Percentiles rank a stretch among this genome's conserved stretches.
These are phyloP conservation scores for Neofusicoccum kwambonambiense DNA, from an alignment of 2,329 filamentous ascomycete genomes.

Conservation along the genomic window DNA sequence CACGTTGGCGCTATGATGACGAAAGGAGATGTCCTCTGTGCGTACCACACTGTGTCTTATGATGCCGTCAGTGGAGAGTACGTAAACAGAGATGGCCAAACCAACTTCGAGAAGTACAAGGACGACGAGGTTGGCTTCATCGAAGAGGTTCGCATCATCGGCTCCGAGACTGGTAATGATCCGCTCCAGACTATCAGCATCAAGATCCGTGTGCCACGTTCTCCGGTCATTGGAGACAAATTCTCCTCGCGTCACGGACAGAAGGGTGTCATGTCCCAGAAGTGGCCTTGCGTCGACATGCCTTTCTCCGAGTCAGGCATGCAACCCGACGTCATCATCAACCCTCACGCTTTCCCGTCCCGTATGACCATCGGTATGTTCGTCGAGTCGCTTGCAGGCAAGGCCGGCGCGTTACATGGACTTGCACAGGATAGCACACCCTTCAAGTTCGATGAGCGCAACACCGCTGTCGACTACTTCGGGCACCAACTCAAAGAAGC, in stretches of 20 bases:
- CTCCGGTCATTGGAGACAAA: slow-evolving; percentile 94
- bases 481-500: slow-evolving; percentile 93
- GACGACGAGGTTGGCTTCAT: slow-evolving; percentile 84
- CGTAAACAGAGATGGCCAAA: slow-evolving; percentile 81
- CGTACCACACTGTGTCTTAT: slow-evolving; percentile 82
- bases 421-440: slow-evolving; percentile 95
- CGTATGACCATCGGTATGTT: slow-evolving; percentile 99
- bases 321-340: slow-evolving; percentile 97
- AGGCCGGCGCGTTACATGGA: slow-evolving; percentile 89
- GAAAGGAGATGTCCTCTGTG: slow-evolving; percentile 81
- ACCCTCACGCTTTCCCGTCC: slow-evolving; percentile 97
- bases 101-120: slow-evolving; percentile 91
- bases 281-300: slow-evolving; percentile 93
- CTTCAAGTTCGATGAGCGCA: slow-evolving; percentile 89
- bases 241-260: slow-evolving; percentile 98
- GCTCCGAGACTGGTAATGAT: slow-evolving; percentile 77
- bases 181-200: slow-evolving; percentile 85
- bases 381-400: slow-evolving; percentile 92
- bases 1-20: slow-evolving; percentile 73
- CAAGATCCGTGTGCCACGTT: slow-evolving; percentile 87
- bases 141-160: slow-evolving; percentile 89
- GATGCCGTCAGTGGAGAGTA: slow-evolving; percentile 71
- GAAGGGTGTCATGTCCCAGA: slow-evolving; percentile 94
- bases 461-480: slow-evolving; percentile 92
- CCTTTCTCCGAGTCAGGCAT: slow-evolving; percentile 96